A percentile compares a stretch with the other conserved stretches of the same genome.
These are phyloP conservation scores for Pseudogymnoascus sp. DNA, from an alignment of 2,329 filamentous ascomycete species.

Conservation along the genomic window DNA sequence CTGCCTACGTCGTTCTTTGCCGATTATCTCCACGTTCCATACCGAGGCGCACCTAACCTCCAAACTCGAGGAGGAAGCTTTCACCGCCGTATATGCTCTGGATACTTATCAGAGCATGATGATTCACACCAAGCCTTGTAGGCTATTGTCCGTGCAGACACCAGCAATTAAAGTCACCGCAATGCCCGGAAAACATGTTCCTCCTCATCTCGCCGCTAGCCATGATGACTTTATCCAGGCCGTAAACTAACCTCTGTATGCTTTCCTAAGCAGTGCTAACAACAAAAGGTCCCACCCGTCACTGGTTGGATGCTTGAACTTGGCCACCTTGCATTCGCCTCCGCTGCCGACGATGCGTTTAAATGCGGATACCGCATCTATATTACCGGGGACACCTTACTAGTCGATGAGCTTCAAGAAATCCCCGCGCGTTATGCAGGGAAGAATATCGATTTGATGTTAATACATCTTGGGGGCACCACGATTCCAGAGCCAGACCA, in stretches of 20 bases:
- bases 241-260: not conserved
- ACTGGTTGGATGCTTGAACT: conserved; percentile 61
- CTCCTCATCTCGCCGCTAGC: conserved; percentile 34
- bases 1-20: conserved; percentile 42
- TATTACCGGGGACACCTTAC: conserved; percentile 57
- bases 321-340: conserved; percentile 34
- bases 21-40: conserved; percentile 56
- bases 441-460: conserved; percentile 54
- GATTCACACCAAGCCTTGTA: conserved; percentile 32
- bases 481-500: conserved; percentile 51
- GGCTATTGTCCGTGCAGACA: conserved; percentile 11
- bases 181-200: conserved; percentile 58
- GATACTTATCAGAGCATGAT: conserved; percentile 47
- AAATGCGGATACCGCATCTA: conserved; percentile 50
- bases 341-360: conserved; percentile 24
- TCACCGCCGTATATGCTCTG: conserved; percentile 45
- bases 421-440: conserved; percentile 48
- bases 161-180: conserved; percentile 48
- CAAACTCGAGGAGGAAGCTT: conserved; percentile 36
- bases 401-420: conserved; percentile 52
- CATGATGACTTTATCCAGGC: conserved; percentile 34
- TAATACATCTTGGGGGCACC: conserved; percentile 57
- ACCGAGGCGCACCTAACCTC: conserved; percentile 44
- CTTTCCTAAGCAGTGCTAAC: not conserved
- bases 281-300: conserved; percentile 44